phyloP scores from a whole-genome alignment of 139 green algal species.

The Edaphochlamys debaryana region DNA sequence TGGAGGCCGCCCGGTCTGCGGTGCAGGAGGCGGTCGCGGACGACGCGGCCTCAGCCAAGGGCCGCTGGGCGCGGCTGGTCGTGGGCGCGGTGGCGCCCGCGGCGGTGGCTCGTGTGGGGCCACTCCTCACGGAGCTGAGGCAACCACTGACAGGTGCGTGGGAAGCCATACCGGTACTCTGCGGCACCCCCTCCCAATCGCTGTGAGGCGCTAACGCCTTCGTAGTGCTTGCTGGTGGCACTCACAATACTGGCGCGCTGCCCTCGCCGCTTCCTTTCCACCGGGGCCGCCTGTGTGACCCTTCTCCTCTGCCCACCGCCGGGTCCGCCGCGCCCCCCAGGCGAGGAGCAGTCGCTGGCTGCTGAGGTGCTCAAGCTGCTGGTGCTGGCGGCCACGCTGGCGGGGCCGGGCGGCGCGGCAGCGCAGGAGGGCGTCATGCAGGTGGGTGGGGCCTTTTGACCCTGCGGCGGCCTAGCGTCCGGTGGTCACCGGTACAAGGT shows the following conservation, averaged over 20 bases:
- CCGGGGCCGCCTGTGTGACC: too few species aligned
- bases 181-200: too few species aligned
- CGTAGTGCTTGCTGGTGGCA: too few species aligned
- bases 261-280: too few species aligned
- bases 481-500: too few species aligned
- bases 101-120: background rate
- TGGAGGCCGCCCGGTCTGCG: background rate
- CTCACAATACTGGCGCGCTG: too few species aligned
- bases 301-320: too few species aligned
- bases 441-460: background rate
- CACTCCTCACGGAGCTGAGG: background rate
- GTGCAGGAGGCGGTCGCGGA: background rate
- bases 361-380: constrained; percentile 64
- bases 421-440: constrained; percentile 24
- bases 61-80: constrained; percentile 6
- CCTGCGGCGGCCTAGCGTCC: too few species aligned
- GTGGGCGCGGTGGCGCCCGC: background rate
- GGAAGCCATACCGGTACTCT: too few species aligned
- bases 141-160: constrained; percentile 10
- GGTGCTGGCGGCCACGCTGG: constrained; percentile 56
- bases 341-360: constrained; percentile 38
- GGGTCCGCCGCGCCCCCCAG: too few species aligned
- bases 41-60: background rate
- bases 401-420: background rate
- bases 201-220: too few species aligned